Evolutionary conservation across 106 monocot species (phyloP).

Genomic region (Acanthochlamys bracteata): DNA sequence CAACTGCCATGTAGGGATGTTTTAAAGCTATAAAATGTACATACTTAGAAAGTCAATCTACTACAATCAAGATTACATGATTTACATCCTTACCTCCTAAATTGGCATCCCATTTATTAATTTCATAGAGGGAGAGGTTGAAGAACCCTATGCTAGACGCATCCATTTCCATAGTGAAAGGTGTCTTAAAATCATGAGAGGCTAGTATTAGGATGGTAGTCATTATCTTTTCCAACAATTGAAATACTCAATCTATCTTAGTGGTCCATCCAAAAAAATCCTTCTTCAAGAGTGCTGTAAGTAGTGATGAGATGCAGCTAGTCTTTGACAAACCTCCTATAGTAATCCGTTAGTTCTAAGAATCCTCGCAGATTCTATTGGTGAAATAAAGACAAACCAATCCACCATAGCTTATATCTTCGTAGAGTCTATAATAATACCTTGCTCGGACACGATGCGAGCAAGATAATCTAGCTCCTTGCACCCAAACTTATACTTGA

Average conservation of each 20-base stretch:
- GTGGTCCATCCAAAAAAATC: background rate
- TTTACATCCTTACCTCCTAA: background rate
- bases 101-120: background rate
- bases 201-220: background rate
- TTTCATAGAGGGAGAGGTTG: slow-evolving; percentile 6
- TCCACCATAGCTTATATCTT: background rate
- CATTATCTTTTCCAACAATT: too few species aligned
- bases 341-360: background rate
- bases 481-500: too few species aligned
- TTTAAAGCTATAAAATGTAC: too few species aligned
- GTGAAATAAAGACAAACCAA: background rate
- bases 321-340: background rate
- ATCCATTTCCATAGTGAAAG: background rate
- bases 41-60: background rate
- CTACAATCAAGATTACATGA: slow-evolving; percentile 5
- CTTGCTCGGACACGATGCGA: too few species aligned
- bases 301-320: background rate
- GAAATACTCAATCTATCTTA: too few species aligned
- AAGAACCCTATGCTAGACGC: background rate
- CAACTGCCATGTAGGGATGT: background rate
- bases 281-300: background rate
- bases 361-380: background rate
- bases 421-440: background rate
- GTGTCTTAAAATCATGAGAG: background rate
- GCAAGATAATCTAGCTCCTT: background rate